Conservation (phyloP, 2,329 filamentous ascomycete species). For the Trichocomaceae sp. region DNA sequence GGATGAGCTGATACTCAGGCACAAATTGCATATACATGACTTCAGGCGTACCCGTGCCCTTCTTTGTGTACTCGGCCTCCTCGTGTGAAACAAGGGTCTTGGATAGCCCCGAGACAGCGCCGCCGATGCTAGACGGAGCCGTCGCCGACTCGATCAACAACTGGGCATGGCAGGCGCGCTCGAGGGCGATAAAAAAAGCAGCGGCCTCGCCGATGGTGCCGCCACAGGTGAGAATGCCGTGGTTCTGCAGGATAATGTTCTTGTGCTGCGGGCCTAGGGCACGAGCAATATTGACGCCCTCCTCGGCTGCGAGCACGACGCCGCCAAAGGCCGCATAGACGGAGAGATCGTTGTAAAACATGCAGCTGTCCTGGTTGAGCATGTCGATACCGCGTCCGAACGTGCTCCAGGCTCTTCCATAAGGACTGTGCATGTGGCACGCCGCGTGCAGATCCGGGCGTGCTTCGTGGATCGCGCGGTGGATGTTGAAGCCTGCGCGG, state of each 20-base stretch:
- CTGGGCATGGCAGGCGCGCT: conserved; percentile 63
- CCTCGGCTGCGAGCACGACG: conserved; percentile 40
- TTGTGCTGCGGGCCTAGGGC: conserved; percentile 19
- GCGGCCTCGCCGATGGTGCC: conserved; percentile 67
- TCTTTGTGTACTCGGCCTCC: conserved; percentile 20
- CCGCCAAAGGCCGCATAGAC: conserved; percentile 43
- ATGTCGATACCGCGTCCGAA: conserved; percentile 41
- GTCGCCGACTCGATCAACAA: conserved; percentile 59
- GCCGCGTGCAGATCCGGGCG: conserved; percentile 42
- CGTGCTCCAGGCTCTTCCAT: conserved; percentile 39
- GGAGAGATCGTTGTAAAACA: conserved; percentile 22
- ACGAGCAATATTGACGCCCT: conserved; percentile 40
- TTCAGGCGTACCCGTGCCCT: conserved; percentile 13
- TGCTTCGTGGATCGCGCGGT: conserved; percentile 40
- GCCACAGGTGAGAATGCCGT: conserved; percentile 52
- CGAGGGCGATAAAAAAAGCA: conserved; percentile 62
- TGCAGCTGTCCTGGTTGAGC: conserved; percentile 33
- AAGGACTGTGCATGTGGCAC: conserved; percentile 41
- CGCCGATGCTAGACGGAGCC: background rate
- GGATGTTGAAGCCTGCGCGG: conserved; percentile 43
- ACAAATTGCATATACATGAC: conserved; percentile 34
- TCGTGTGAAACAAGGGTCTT: conserved; percentile 48
- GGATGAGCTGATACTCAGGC: conserved; percentile 27
- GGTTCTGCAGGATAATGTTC: conserved; percentile 25
- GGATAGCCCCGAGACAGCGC: conserved; percentile 42